Evolutionary conservation across 768 basidiomycete genomes (phyloP).

Genomic region (Coprinellus aureogranulatus): DNA sequence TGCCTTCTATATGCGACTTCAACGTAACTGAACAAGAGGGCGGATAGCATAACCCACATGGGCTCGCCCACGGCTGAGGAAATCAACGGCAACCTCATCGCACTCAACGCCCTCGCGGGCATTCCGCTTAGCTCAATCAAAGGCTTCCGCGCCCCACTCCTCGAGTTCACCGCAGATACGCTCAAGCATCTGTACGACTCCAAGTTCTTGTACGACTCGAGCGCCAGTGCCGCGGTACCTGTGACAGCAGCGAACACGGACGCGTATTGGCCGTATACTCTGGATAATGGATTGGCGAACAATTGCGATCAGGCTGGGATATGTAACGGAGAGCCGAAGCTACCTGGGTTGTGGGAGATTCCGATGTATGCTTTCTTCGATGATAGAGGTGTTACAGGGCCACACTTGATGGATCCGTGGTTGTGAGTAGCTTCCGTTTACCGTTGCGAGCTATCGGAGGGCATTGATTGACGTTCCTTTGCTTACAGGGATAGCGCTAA

Average conservation of each 20-base stretch:
- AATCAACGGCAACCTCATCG: slow-evolving; percentile 75
- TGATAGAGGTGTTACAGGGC: slow-evolving; percentile 46
- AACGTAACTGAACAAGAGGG: slow-evolving; percentile 3
- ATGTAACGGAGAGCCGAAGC: slow-evolving; percentile 67
- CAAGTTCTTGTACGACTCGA: slow-evolving; percentile 73
- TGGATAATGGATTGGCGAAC: slow-evolving; percentile 79
- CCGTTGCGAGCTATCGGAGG: neutral
- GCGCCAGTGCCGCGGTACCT: slow-evolving; percentile 56
- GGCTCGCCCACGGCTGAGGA: slow-evolving; percentile 60
- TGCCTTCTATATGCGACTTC: neutral
- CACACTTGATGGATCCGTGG: slow-evolving; percentile 84
- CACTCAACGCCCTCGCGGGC: slow-evolving; percentile 74
- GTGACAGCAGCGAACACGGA: slow-evolving; percentile 67
- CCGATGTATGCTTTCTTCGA: slow-evolving; percentile 84
- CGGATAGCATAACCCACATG: slow-evolving; percentile 71
- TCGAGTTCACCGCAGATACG: slow-evolving; percentile 64
- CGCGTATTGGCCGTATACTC: slow-evolving; percentile 81
- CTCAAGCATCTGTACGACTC: slow-evolving; percentile 53
- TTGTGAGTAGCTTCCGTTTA: slow-evolving; percentile 42
- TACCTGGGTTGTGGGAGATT: slow-evolving; percentile 82
- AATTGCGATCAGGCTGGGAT: slow-evolving; percentile 59
- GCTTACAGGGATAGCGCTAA: slow-evolving; percentile 54
- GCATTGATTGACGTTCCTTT: neutral
- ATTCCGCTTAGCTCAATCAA: slow-evolving; percentile 62
- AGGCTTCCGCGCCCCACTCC: slow-evolving; percentile 78